Percentiles rank a stretch among this genome's conserved stretches.
These are phyloP conservation scores for Liquidambar formosana DNA, from an alignment of 164 flowering plant genomes.

Conservation along the genomic window DNA sequence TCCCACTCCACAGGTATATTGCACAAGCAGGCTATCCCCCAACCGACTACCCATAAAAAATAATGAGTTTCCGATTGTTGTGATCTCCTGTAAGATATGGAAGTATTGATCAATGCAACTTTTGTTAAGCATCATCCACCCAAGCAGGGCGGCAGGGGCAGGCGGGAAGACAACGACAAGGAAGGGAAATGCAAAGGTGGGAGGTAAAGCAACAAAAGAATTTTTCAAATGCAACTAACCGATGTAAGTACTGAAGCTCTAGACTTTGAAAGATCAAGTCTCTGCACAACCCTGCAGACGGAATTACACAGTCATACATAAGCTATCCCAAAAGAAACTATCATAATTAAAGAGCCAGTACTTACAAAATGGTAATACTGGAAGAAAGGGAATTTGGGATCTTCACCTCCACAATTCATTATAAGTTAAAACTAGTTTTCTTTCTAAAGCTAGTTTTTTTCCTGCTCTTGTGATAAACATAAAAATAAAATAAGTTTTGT, in stretches of 20 bases:
- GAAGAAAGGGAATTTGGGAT: neutral
- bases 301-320: neutral
- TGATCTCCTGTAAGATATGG: slow-evolving; percentile 56
- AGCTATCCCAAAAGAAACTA: neutral
- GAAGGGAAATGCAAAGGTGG: neutral
- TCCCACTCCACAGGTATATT: slow-evolving; percentile 65
- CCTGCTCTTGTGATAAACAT: no score
- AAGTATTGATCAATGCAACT: neutral
- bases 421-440: no score
- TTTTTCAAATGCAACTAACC: slow-evolving; percentile 47
- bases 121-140: slow-evolving; percentile 50
- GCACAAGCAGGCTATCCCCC: slow-evolving; percentile 98
- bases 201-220: neutral
- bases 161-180: no score
- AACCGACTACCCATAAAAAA: slow-evolving; percentile 94
- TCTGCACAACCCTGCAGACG: slow-evolving; percentile 75
- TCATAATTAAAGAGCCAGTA: neutral
- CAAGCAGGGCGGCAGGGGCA: no score
- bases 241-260: slow-evolving; percentile 94
- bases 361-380: neutral
- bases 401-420: no score
- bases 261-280: slow-evolving; percentile 91
- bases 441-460: no score
- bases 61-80: slow-evolving; percentile 77
- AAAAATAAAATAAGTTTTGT: no score